phyloP scores from a whole-genome alignment of 495 filamentous ascomycete genomes.

The Penicillium cinerascens region DNA sequence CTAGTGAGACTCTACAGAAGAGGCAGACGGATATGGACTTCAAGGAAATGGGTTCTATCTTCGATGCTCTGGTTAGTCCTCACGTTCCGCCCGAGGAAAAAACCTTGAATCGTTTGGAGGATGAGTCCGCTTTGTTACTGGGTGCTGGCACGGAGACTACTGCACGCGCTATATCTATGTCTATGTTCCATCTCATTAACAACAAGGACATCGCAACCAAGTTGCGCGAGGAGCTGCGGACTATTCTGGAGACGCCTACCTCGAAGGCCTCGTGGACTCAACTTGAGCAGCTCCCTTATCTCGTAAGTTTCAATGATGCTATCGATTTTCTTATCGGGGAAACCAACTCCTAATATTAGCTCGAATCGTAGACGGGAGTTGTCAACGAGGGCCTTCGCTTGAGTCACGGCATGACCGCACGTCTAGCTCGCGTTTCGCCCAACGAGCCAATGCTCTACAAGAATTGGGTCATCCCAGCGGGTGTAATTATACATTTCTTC shows the following conservation, averaged over 20 bases:
- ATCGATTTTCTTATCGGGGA: neutral
- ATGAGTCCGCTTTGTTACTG: slow-evolving; percentile 37
- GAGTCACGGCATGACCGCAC: slow-evolving; percentile 36
- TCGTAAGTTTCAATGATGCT: slow-evolving; percentile 28
- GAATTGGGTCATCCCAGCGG: slow-evolving; percentile 33
- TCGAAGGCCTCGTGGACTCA: slow-evolving; percentile 31
- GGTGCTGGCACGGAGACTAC: slow-evolving; percentile 46
- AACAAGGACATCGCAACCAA: slow-evolving; percentile 9
- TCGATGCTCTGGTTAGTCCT: slow-evolving; percentile 21
- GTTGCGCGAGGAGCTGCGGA: slow-evolving; percentile 29
- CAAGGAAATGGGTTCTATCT: slow-evolving; percentile 10
- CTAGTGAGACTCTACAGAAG: slow-evolving; percentile 16
- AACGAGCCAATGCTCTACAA: slow-evolving; percentile 36
- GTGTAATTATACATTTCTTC: slow-evolving; percentile 19
- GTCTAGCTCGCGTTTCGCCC: slow-evolving; percentile 41
- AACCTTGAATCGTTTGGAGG: slow-evolving; percentile 29
- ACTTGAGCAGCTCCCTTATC: slow-evolving; percentile 51
- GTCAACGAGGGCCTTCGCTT: slow-evolving; percentile 49
- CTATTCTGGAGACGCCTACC: slow-evolving; percentile 25
- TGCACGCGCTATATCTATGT: slow-evolving; percentile 16
- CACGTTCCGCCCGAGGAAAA: slow-evolving; percentile 20
- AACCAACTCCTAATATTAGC: neutral
- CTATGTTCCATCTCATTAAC: slow-evolving; percentile 18
- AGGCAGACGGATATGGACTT: slow-evolving; percentile 4
- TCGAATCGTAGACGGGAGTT: slow-evolving; percentile 28